phyloP scores from a whole-genome alignment of 2,329 filamentous ascomycete genomes.

The Penicillium hesseltinei region DNA sequence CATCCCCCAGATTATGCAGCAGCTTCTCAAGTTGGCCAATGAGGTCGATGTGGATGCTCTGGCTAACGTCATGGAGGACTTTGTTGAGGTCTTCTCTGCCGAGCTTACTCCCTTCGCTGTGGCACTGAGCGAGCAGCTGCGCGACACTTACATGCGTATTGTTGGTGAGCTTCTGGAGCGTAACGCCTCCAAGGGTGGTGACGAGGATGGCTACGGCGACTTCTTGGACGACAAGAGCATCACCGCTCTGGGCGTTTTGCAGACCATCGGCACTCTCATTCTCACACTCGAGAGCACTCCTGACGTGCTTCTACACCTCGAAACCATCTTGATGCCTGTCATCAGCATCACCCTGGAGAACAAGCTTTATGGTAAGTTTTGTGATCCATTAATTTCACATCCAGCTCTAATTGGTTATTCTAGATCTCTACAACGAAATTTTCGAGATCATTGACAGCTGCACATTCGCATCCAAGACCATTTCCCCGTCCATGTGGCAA shows the following conservation, averaged over 20 bases:
- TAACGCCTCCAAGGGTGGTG: conserved; percentile 69
- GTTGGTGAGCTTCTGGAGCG: conserved; percentile 88
- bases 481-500: conserved; percentile 97
- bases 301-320: conserved; percentile 89
- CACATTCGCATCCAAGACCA: conserved; percentile 94
- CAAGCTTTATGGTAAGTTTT: conserved; percentile 75
- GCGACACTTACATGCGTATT: conserved; percentile 93
- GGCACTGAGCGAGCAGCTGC: conserved; percentile 88
- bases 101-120: conserved; percentile 97
- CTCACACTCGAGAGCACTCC: conserved; percentile 95
- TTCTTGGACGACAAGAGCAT: conserved; percentile 98
- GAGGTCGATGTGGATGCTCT: conserved; percentile 97
- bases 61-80: conserved; percentile 99
- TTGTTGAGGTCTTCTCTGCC: conserved; percentile 96
- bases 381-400: conserved; percentile 42
- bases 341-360: conserved; percentile 95
- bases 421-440: conserved; percentile 87
- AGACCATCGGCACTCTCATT: conserved; percentile 96
- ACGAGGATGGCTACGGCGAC: conserved; percentile 79
- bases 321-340: conserved; percentile 94
- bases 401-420: background rate
- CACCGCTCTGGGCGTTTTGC: conserved; percentile 89
- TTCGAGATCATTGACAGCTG: conserved; percentile 99
- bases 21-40: conserved; percentile 92
- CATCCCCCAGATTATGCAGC: conserved; percentile 99